Base-by-base conservation (phyloP, 2,329 filamentous ascomycete species). In the Ophiobolus disseminans region DNA sequence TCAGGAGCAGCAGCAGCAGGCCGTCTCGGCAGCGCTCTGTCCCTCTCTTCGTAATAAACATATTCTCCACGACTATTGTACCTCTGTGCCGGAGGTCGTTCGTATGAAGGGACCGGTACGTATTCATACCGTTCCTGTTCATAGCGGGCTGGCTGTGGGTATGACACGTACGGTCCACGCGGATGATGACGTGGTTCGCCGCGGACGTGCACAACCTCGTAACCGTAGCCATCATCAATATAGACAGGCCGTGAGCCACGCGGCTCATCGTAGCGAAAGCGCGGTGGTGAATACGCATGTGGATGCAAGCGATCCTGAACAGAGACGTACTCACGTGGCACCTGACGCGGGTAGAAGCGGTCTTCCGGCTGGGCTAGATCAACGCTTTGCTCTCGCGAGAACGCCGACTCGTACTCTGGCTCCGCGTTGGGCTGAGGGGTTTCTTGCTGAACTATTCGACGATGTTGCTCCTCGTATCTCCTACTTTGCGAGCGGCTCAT, bases 381-480 rank as follows among this genome's bases (percentile, higher is more conserved):
- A 16, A 69, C 46, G 32, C 68, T 73, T 5, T 62, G 63, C 25
- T 73, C 68, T 17, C 69, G 53, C 7, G 68, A 72, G 49, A 67
- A 71, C 1, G 50, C 41, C 1, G 58, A 58, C 37, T 61, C 66
- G 44, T 61, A 63, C 22, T 65, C 68, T 16, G 40, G 56, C 9
- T 68, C 65, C 5, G 60, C 55, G 21, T 60, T 63, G 14, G 69
- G 70, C 16, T 71, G 66, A 1, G 67, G 69, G 11, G 65, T 72
- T 40, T 73, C 70, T 39, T 70, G 66, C 41, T 73, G 63, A 45
- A 72, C 65, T 31, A 73, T 63, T 9, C 69, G 64, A 19, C 70
- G 69, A 8, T 67, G 64, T 19, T 70, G 64, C 40, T 72, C 65
- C 37, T 71, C 70, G 34, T 73, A 73, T 57, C 70, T 53, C 35